Conservation (phyloP, 148 eudicot species). For the Euryodendron excelsum region DNA sequence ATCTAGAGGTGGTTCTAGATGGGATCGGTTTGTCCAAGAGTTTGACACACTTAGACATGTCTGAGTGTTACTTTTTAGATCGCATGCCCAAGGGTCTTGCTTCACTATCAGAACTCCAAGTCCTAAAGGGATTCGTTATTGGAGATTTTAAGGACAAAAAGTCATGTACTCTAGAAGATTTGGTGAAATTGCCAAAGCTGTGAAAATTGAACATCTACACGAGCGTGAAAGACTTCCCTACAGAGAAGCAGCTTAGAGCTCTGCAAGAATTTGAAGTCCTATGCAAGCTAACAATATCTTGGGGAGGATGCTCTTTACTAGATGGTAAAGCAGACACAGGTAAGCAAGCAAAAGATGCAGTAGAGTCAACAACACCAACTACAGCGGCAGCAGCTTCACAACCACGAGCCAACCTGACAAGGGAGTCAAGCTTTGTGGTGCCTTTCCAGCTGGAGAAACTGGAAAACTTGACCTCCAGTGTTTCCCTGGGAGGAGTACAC, state of each 20-base stretch:
- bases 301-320: conserved; percentile 24
- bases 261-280: conserved; percentile 15
- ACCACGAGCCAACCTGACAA: no score
- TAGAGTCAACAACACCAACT: no score
- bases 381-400: no score
- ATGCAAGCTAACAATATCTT: conserved; percentile 26
- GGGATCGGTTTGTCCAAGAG: conserved; percentile 34
- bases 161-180: conserved; percentile 33
- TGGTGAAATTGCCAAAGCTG: conserved; percentile 24
- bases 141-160: background rate
- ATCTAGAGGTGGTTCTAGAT: conserved; percentile 39
- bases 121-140: conserved; percentile 49
- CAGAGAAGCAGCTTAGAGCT: background rate
- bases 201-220: conserved; percentile 40
- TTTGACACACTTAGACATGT: conserved; percentile 50
- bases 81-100: conserved; percentile 42
- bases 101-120: conserved; percentile 30
- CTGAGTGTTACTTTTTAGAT: conserved; percentile 47
- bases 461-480: conserved; percentile 47
- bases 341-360: background rate
- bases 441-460: conserved; percentile 32
- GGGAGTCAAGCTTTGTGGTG: no score
- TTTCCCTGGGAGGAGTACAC: conserved; percentile 17
- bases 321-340: background rate
- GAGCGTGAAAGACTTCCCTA: conserved; percentile 24